Percentiles rank a stretch among this genome's conserved stretches.
Evolutionary conservation across 1,139 yeast species (phyloP).

Genomic region (Yamadazyma siamensis): DNA sequence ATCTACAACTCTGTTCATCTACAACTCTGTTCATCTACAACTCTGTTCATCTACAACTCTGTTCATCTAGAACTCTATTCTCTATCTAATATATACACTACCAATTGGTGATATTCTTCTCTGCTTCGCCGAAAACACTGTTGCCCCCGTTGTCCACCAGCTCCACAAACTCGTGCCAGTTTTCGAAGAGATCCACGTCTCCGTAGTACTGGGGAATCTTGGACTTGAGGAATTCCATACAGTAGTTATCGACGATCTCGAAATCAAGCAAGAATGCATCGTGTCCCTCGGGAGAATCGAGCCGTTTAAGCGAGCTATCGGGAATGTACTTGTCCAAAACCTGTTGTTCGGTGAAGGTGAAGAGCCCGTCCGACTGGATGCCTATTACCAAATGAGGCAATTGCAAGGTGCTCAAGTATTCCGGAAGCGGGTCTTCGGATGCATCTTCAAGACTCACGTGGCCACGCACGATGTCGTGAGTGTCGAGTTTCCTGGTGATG

Average conservation of each 20-base stretch:
- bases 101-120: slow-evolving; percentile 85
- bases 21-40: too few relatives aligned
- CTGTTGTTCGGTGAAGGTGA: slow-evolving; percentile 89
- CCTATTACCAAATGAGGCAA: slow-evolving; percentile 87
- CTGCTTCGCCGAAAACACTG: slow-evolving; percentile 94
- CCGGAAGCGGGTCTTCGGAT: slow-evolving; percentile 37
- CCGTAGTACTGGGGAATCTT: slow-evolving; percentile 56
- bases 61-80: too few relatives aligned
- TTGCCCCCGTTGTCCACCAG: slow-evolving; percentile 50
- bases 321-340: slow-evolving; percentile 75
- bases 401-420: slow-evolving; percentile 46
- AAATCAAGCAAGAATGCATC: slow-evolving; percentile 94
- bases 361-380: slow-evolving; percentile 86
- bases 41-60: too few relatives aligned
- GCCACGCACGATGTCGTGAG: slow-evolving; percentile 89
- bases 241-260: slow-evolving; percentile 69
- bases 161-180: slow-evolving; percentile 43
- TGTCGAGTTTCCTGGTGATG: slow-evolving; percentile 87
- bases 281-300: slow-evolving; percentile 95
- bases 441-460: slow-evolving; percentile 32
- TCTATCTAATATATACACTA: too few relatives aligned
- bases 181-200: slow-evolving; percentile 50
- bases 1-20: too few relatives aligned
- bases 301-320: slow-evolving; percentile 60
- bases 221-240: slow-evolving; percentile 59